Base-by-base conservation (phyloP, 305 asterid species). In the Plantago coronopus region DNA sequence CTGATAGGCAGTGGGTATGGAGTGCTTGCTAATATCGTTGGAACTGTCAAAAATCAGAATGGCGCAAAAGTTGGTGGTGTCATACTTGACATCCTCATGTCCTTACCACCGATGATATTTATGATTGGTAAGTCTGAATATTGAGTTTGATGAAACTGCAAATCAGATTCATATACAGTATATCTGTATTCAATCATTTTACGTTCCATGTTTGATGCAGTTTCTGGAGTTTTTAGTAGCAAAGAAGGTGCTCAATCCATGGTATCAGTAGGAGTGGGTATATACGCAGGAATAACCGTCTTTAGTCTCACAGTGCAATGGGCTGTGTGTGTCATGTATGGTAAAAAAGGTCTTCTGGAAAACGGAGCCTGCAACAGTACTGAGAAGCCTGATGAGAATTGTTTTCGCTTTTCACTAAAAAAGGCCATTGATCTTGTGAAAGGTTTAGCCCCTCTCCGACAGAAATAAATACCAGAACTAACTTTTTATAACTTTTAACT, bases 201-300 rank as follows among this genome's bases (percentile, higher is more conserved):
- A 27, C 7, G 20, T 20, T 49, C 14, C 29, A 20, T 21, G 54
- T 6, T 43, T 21, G 20, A 22, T 73, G 65, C 50, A 81, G 89
- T 64, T 19, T 78, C 87, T 62, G 85, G 89, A 56, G 63, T 84
- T 62, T 76, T 66, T 69, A 62, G 77, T 22, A 68, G 56, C 73
- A 78, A 63, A 68, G 79, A 67, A 73, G 40, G 25, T 15, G 89
- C 93, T 13, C 79, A 79, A 67, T 31, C 71, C 7, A 72, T 63
- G 37, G 86, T 81, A 49, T 81, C 93, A 13, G 69, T 70, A 18
- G 87, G 79, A 53, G 76, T 84, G 2, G 88, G 85, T 10, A 69
- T 79, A 11, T 79, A 72, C 19, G 78, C 84, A 3, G 94, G 94
- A 55, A 72, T 75, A 45, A 84, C 85, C 0, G 82, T 82, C 21